Base-by-base conservation (phyloP, 257 asterid genomes). In the Solanum corneliomulleri region DNA sequence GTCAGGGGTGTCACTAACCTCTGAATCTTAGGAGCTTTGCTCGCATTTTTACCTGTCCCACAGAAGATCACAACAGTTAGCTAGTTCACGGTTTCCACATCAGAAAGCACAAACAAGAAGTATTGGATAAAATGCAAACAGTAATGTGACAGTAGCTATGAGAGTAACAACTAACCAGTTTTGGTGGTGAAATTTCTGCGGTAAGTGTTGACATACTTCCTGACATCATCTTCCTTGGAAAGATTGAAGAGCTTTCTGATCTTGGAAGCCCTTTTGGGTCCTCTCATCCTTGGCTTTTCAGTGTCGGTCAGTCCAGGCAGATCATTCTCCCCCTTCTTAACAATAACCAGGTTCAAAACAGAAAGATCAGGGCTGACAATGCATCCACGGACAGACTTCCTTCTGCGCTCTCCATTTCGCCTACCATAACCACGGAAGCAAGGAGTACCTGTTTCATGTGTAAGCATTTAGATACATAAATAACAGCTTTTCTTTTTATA, bases 281-380 rank as follows among this genome's bases (percentile, higher is more conserved):
- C 85, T 81, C 85, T 81, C 85, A 81, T 81, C 70, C 86, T 84
- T 62, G 74, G 86, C 33, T 84, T 84, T 66, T 84, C 86, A 25
- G 86, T 84, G 77, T 84, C 86, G 7, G 86, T 84, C 39, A 84
- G 77, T 14, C 86, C 86, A 62, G 86, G 86, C 15, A 84, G 77
- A 62, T 84, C 86, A 60, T 66, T 58, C n/a, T 81, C 85, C 9
- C 85, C 85, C 70, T 81, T 81, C 21, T 81, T 81, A 13, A 81
- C 85, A 81, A 81, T 84, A 62, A 84, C 86, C 60, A 84, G 37
- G 75, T 84, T 84, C 86, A 84, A 62, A 84, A 84, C 86, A 58
- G 86, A 84, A n/a, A 84, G 86, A 66, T 84, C 86, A n/a, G 86
- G 86, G 56, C 86, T 84, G 42, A 84, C 86, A 62, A 84, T 84